Conservation (phyloP, 345 rosid genomes). For the Eucalyptus pauciflora region DNA sequence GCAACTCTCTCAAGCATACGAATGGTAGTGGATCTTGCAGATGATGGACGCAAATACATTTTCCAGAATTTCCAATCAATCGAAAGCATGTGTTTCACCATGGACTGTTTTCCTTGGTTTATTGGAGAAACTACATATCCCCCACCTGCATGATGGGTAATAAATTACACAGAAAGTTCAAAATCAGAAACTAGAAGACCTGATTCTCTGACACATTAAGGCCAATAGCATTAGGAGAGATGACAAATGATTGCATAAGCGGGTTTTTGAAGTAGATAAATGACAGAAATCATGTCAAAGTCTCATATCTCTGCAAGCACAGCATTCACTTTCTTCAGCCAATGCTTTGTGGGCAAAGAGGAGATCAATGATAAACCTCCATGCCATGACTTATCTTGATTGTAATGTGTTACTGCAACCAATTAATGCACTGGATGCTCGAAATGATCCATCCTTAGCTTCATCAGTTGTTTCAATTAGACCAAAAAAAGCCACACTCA, state of each 20-base stretch:
- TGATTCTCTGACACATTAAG: background rate
- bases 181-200: background rate
- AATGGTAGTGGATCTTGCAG: constrained; percentile 61
- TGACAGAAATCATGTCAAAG: background rate
- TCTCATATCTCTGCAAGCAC: background rate
- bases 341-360: background rate
- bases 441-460: background rate
- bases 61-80: constrained; percentile 92
- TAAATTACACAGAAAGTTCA: background rate
- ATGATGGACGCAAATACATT: constrained; percentile 43
- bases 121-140: constrained; percentile 81
- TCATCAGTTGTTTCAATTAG: background rate
- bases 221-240: background rate
- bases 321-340: background rate
- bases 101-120: constrained; percentile 56
- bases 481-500: background rate
- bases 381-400: background rate
- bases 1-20: constrained; percentile 82
- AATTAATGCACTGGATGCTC: background rate
- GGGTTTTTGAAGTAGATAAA: background rate
- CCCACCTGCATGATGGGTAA: constrained; percentile 53
- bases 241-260: background rate
- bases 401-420: background rate
- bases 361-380: background rate
- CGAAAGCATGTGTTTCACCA: constrained; percentile 90